Base-by-base conservation (phyloP, 768 basidiomycete species). In the Russula vinacea region DNA sequence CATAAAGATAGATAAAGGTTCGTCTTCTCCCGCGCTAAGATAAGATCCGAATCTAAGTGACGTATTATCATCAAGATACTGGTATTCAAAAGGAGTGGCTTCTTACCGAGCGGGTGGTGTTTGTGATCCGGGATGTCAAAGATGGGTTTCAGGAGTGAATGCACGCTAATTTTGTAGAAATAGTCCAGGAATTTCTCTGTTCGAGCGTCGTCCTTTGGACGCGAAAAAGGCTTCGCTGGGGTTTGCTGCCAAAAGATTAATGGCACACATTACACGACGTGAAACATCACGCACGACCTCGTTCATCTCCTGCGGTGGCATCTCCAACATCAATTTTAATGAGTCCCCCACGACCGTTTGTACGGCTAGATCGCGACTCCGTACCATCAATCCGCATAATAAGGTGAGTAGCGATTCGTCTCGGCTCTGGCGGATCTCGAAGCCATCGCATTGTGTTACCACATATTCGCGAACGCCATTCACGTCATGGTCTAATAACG, bases 281-380 rank as follows among this genome's bases (percentile, higher is more conserved):
- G 13, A 29, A 49, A 62, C 45, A 52, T 44, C 45, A 64, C 68
- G 54, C 65, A 71, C 68, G 32, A 44, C 58, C 22, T 68, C 75
- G 52, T 63, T 68, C 24, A 68, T 61, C 24, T 67, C 64, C 42
- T 62, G 54, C 54, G 80, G 79, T 4, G 89, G 88, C 62, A 90
- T 79, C 69, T 98, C 94, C 70, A 98, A 74, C 78, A 95, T 80
- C 51, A 86, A 81, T 75, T 87, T 88, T 70, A 98, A 71, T 37
- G 89, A 87, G 73, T 99, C 97, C 1, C 91, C 90, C 62, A 98
- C 80, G 74, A 94, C 92, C 73, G 89, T 90, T 76, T 96, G 92
- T 63, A 97, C 81, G 3, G 92, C 93, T 68, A 93, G 69, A 69
- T 98, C 93, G 67, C 82, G 81, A 76, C 90, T 92, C 61, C 81